Evolutionary conservation across 148 eudicot genomes (phyloP).

Genomic region (Rhododendron vialii): DNA sequence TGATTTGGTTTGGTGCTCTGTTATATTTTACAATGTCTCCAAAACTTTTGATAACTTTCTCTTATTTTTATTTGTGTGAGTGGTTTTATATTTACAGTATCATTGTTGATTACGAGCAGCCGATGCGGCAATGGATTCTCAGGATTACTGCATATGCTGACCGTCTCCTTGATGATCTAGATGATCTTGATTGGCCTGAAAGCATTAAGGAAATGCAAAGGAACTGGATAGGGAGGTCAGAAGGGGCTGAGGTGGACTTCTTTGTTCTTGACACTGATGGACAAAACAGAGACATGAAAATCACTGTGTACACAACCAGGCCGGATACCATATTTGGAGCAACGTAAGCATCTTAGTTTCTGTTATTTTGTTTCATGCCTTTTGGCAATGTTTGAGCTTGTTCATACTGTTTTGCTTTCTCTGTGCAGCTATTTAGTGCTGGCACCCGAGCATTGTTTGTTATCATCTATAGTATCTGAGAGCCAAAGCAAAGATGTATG

Average conservation of each 20-base stretch:
- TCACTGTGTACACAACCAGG: constrained; percentile 85
- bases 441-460: constrained; percentile 84
- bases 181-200: constrained; percentile 99
- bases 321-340: constrained; percentile 97
- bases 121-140: constrained; percentile 99
- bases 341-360: constrained; percentile 46
- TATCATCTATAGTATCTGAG: constrained; percentile 55
- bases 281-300: constrained; percentile 38
- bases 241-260: constrained; percentile 93
- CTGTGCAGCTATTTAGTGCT: constrained; percentile 84
- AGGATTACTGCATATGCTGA: constrained; percentile 98
- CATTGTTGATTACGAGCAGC: constrained; percentile 93
- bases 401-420: constrained; percentile 19
- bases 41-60: constrained; percentile 18
- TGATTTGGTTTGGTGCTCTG: constrained; percentile 21
- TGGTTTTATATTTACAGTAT: constrained; percentile 76
- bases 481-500: constrained; percentile 65
- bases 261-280: constrained; percentile 47
- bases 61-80: constrained; percentile 46
- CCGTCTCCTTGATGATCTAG: constrained; percentile 93
- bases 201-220: constrained; percentile 98
- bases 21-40: constrained; percentile 13
- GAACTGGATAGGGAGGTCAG: constrained; percentile 98
- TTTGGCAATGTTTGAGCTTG: background rate
- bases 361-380: constrained; percentile 8